These are phyloP conservation scores for Eutrema yunnanense DNA, from an alignment of 345 rosid genomes.

Conservation along the genomic window DNA sequence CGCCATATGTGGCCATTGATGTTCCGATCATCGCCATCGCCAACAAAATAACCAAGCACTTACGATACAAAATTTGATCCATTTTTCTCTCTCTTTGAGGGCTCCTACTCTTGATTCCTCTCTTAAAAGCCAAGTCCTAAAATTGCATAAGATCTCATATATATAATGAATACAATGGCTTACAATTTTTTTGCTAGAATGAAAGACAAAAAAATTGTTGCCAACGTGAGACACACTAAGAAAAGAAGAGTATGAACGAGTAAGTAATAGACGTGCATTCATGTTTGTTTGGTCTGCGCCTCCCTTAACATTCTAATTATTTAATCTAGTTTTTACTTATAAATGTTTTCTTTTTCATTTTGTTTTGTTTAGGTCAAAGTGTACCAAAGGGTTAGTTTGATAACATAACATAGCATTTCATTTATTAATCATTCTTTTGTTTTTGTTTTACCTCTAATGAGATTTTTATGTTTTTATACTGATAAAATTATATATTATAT, in stretches of 20 bases:
- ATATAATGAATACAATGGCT: neutral
- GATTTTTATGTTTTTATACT: neutral
- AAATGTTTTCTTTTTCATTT: neutral
- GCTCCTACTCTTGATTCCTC: neutral
- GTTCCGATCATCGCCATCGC: slow-evolving; percentile 12
- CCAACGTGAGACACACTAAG: slow-evolving; percentile 29
- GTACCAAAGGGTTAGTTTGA: neutral
- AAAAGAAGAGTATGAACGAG: slow-evolving; percentile 12
- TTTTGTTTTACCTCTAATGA: neutral
- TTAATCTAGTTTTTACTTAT: neutral
- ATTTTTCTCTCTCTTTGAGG: slow-evolving; percentile 2
- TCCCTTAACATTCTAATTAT: neutral
- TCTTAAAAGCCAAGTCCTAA: slow-evolving; percentile 13
- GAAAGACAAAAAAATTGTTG: neutral
- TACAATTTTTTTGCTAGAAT: neutral
- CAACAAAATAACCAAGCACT: slow-evolving; percentile 17
- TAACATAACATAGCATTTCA: neutral
- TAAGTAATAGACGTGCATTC: slow-evolving; percentile 24
- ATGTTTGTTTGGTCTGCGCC: slow-evolving; percentile 22
- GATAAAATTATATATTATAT: no score
- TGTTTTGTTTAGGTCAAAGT: neutral
- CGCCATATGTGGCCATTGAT: slow-evolving; percentile 26
- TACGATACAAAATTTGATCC: slow-evolving; percentile 17
- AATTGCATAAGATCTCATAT: neutral
- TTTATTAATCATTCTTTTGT: neutral